phyloP scores from a whole-genome alignment of 495 filamentous ascomycete species.

The Aspergillus diversus region DNA sequence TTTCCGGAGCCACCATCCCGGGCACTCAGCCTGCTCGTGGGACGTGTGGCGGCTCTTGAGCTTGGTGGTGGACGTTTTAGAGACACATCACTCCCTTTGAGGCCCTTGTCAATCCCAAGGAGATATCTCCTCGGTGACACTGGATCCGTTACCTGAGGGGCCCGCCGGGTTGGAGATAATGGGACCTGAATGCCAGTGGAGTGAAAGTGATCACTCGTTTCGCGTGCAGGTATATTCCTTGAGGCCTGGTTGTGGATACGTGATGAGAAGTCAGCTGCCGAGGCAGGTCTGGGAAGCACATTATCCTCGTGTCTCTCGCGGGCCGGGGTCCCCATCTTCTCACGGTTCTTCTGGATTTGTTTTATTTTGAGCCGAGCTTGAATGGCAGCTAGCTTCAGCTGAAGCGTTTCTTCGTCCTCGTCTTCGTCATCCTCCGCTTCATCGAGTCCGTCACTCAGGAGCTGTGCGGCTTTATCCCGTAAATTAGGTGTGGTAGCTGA shows the following conservation, averaged over 20 bases:
- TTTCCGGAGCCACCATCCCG: conserved; percentile 35
- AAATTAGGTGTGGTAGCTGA: conserved; percentile 46
- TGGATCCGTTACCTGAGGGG: conserved; percentile 51
- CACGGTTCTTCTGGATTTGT: conserved; percentile 68
- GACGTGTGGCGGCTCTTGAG: conserved; percentile 27
- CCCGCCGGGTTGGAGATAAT: conserved; percentile 70
- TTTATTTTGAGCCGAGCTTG: conserved; percentile 88
- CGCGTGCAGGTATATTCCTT: conserved; percentile 29
- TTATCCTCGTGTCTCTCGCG: conserved; percentile 31
- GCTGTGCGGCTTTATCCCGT: conserved; percentile 35
- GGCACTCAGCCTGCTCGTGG: conserved; percentile 39
- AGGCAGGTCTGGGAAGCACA: conserved; percentile 26
- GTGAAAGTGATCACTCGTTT: conserved; percentile 23
- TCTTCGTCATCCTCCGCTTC: conserved; percentile 51
- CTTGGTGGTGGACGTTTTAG: conserved; percentile 74
- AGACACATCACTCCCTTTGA: conserved; percentile 81
- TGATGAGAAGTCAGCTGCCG: conserved; percentile 31
- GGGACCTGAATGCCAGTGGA: conserved; percentile 70
- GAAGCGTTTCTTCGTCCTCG: conserved; percentile 88
- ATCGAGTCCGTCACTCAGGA: conserved; percentile 43
- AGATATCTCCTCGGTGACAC: conserved; percentile 78
- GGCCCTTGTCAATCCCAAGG: conserved; percentile 88
- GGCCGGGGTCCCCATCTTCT: conserved; percentile 35
- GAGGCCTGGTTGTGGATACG: conserved; percentile 25
- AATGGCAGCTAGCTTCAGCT: conserved; percentile 82